Evolutionary conservation across 2,329 filamentous ascomycete species (phyloP).

Genomic region (Colletotrichum tanaceti): DNA sequence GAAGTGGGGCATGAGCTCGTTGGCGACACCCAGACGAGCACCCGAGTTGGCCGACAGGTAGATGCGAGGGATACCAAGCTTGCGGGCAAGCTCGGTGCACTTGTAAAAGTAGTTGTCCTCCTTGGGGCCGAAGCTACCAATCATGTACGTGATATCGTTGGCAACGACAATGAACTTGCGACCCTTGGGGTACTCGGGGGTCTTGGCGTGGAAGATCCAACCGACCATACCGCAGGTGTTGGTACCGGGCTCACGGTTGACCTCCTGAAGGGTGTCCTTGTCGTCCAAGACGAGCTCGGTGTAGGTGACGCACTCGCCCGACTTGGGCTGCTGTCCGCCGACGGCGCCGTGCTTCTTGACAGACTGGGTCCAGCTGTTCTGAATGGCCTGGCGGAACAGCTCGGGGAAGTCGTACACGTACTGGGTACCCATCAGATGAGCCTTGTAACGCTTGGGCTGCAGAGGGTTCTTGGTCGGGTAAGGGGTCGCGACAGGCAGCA

Average conservation of each 20-base stretch:
- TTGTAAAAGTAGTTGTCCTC: constrained; percentile 99
- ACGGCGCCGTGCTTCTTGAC: constrained; percentile 79
- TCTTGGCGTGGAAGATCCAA: constrained; percentile 94
- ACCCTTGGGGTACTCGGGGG: constrained; percentile 93
- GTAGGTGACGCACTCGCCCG: constrained; percentile 93
- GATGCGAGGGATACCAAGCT: constrained; percentile 94
- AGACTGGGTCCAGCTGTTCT: constrained; percentile 89
- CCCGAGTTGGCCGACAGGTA: constrained; percentile 99
- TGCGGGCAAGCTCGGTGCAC: constrained; percentile 95
- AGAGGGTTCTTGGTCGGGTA: constrained; percentile 99
- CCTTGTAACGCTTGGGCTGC: constrained; percentile 99
- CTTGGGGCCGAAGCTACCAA: constrained; percentile 94
- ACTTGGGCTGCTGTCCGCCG: constrained; percentile 82
- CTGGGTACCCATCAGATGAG: constrained; percentile 98
- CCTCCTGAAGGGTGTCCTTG: constrained; percentile 89
- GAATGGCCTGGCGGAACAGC: constrained; percentile 96
- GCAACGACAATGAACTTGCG: constrained; percentile 95
- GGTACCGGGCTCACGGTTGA: constrained; percentile 92
- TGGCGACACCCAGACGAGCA: constrained; percentile 95
- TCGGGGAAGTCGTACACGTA: constrained; percentile 99
- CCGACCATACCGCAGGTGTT: constrained; percentile 99
- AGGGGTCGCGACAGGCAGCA: constrained; percentile 88
- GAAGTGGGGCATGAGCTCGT: constrained; percentile 97
- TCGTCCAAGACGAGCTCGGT: constrained; percentile 96
- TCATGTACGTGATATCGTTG: constrained; percentile 99